A percentile compares a stretch with the other conserved stretches of the same genome.
These are phyloP conservation scores for Stenogyne calaminthoides DNA, from an alignment of 305 asterid genomes.

Conservation along the genomic window DNA sequence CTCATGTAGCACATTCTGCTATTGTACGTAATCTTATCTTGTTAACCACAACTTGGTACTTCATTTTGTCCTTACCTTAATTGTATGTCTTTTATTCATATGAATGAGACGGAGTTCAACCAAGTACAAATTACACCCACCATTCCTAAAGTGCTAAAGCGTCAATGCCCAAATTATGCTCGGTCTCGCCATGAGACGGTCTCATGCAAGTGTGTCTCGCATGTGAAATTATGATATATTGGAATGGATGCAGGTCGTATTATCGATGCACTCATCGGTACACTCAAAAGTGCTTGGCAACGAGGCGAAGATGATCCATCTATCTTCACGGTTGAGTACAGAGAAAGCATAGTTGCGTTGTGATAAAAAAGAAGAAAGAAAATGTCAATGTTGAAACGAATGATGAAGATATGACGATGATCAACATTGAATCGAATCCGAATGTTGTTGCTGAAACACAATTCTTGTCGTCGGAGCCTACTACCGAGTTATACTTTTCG, in stretches of 20 bases:
- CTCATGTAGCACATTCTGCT: neutral
- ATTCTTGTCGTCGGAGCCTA: neutral
- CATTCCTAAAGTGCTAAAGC: too few species aligned
- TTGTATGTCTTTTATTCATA: neutral
- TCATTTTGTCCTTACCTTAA: neutral
- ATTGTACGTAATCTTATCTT: neutral
- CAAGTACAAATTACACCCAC: too few species aligned
- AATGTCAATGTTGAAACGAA: neutral
- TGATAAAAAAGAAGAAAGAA: neutral
- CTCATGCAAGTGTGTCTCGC: too few species aligned
- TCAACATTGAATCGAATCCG: conserved; percentile 7
- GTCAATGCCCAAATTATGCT: too few species aligned
- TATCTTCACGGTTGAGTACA: conserved; percentile 29
- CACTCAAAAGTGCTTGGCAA: conserved; percentile 41
- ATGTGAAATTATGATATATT: neutral
- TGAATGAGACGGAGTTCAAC: too few species aligned
- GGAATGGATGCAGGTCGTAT: conserved; percentile 39
- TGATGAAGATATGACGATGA: conserved; percentile 1
- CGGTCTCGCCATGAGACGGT: too few species aligned
- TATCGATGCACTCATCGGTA: conserved; percentile 47
- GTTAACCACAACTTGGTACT: neutral
- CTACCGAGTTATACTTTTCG: conserved; percentile 31
- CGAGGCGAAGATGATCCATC: conserved; percentile 31
- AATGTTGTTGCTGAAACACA: conserved; percentile 28
- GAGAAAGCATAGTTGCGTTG: conserved; percentile 40